Conservation (phyloP, 805 yeast genomes). For the Ogataea siamensis region DNA sequence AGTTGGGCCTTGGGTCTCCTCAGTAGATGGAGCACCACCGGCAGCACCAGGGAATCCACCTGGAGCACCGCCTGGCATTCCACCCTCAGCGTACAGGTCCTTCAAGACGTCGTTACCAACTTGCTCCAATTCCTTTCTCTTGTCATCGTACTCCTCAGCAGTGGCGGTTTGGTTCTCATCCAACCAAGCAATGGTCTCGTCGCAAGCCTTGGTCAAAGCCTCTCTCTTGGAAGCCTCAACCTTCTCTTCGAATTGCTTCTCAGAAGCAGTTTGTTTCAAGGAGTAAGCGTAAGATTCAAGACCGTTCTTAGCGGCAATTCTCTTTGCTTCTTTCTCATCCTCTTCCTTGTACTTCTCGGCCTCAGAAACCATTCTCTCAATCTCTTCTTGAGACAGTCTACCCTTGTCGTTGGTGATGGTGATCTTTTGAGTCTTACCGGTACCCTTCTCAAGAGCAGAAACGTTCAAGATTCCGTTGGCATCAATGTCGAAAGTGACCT, state of each 20-base stretch:
- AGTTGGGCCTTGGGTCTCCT: constrained; percentile 56
- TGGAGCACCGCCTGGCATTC: constrained; percentile 61
- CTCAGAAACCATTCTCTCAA: constrained; percentile 15
- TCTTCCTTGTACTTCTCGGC: constrained; percentile 16
- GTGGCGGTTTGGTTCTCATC: constrained; percentile 91
- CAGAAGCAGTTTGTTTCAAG: constrained; percentile 12
- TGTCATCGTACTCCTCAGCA: constrained; percentile 86
- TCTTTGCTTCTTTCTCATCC: constrained; percentile 14
- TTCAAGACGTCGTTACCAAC: constrained; percentile 95
- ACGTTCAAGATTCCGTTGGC: constrained; percentile 15
- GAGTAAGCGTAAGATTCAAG: constrained; percentile 14
- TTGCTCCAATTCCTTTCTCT: constrained; percentile 93
- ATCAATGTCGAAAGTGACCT: constrained; percentile 15
- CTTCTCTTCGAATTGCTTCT: constrained; percentile 16
- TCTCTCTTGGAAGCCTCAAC: constrained; percentile 38
- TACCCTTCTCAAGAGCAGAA: constrained; percentile 14
- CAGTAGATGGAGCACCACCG: constrained; percentile 26
- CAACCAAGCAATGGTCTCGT: constrained; percentile 80
- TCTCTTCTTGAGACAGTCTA: constrained; percentile 15
- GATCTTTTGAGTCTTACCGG: constrained; percentile 15
- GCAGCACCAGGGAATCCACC: constrained; percentile 36
- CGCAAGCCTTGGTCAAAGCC: constrained; percentile 71
- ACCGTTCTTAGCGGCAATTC: constrained; percentile 15
- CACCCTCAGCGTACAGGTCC: constrained; percentile 94
- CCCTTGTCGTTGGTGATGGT: constrained; percentile 17